Conservation (phyloP, 2,329 filamentous ascomycete species). For the Pseudogymnoascus sp. region DNA sequence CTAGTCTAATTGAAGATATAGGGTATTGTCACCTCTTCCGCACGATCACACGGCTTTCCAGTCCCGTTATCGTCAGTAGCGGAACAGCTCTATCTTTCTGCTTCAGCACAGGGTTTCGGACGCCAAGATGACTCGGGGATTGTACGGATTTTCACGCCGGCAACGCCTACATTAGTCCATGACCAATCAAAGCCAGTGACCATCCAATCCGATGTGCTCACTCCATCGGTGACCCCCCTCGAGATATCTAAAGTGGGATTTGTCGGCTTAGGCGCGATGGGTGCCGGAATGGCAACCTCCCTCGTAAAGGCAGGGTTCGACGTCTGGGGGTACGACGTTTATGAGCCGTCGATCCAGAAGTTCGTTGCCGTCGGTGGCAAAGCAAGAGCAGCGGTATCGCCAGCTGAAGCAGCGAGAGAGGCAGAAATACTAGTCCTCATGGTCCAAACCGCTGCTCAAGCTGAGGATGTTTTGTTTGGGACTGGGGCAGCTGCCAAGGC, state of each 20-base stretch:
- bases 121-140: slow-evolving; percentile 26
- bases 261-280: slow-evolving; percentile 71
- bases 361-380: slow-evolving; percentile 56
- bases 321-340: slow-evolving; percentile 65
- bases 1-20: not conserved
- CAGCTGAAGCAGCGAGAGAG: slow-evolving; percentile 51
- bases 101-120: slow-evolving; percentile 24
- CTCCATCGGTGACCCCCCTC: slow-evolving; percentile 11
- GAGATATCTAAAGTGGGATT: slow-evolving; percentile 39
- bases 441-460: slow-evolving; percentile 44
- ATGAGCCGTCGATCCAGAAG: slow-evolving; percentile 54
- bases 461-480: slow-evolving; percentile 59
- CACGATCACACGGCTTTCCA: slow-evolving; percentile 26
- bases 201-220: not conserved
- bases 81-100: slow-evolving; percentile 23
- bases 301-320: slow-evolving; percentile 58
- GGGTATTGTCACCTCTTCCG: slow-evolving; percentile 22
- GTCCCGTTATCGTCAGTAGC: slow-evolving; percentile 25
- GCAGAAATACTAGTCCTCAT: slow-evolving; percentile 60
- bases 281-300: slow-evolving; percentile 69
- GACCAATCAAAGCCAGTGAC: not conserved
- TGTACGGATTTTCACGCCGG: slow-evolving; percentile 22
- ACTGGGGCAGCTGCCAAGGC: slow-evolving; percentile 41
- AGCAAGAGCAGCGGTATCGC: slow-evolving; percentile 40
- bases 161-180: not conserved